Conservation (phyloP, 2,329 filamentous ascomycete genomes). For the Chaetothyriales sp. region DNA sequence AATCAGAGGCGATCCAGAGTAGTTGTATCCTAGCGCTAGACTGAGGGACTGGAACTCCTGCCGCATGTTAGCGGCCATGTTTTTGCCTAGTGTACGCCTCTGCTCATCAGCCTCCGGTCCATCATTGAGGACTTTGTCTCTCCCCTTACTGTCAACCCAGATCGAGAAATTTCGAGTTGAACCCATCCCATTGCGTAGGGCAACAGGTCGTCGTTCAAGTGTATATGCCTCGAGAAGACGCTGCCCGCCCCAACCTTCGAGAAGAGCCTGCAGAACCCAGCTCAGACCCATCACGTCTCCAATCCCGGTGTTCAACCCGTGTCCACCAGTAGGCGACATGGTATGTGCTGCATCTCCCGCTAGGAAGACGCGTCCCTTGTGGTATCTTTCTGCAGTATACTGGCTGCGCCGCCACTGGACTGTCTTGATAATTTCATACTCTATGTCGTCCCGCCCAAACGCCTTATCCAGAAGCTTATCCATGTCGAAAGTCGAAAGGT, state of each 20-base stretch:
- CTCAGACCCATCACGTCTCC: conserved; percentile 41
- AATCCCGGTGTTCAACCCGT: conserved; percentile 46
- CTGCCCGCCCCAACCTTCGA: conserved; percentile 14
- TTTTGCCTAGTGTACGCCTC: neutral
- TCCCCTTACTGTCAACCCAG: conserved; percentile 8
- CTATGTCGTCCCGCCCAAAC: no score
- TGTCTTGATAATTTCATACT: no score
- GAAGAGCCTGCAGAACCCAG: conserved; percentile 36
- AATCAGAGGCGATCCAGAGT: conserved; percentile 8
- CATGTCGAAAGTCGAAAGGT: no score
- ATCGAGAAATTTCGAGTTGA: conserved; percentile 4
- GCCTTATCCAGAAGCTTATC: no score
- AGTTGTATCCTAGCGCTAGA: conserved; percentile 18
- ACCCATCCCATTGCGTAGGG: conserved; percentile 11
- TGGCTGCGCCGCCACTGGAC: no score
- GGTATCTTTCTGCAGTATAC: no score
- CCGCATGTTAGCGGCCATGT: conserved; percentile 5
- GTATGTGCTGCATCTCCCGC: conserved; percentile 44
- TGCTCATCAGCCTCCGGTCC: conserved; percentile 1
- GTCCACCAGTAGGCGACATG: conserved; percentile 41
- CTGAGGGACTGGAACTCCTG: conserved; percentile 15
- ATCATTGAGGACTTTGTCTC: conserved; percentile 3
- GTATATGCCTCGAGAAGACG: conserved; percentile 28
- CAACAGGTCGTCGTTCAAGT: conserved; percentile 25
- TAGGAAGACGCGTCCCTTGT: conserved; percentile 21